A percentile compares a stretch with the other conserved stretches of the same genome.
Evolutionary conservation across 2,329 filamentous ascomycete species (phyloP).

Genomic region (Grosmannia clavigera): DNA sequence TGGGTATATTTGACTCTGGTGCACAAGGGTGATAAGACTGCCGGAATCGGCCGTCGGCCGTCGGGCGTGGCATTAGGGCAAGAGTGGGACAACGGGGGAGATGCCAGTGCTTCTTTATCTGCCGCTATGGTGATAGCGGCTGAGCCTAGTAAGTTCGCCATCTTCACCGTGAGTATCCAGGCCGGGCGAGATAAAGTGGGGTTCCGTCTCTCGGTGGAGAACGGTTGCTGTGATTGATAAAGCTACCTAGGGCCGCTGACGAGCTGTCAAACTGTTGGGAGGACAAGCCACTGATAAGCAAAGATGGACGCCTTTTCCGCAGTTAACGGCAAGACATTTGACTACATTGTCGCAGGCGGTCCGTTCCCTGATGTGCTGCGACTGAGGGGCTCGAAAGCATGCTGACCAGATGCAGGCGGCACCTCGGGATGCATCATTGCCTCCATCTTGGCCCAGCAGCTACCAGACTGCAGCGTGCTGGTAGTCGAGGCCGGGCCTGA

Average conservation of each 20-base stretch:
- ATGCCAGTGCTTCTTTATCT: background rate
- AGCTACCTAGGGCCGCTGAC: background rate
- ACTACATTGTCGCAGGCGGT: slow-evolving; percentile 4
- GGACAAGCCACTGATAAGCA: background rate
- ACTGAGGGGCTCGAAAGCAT: too few relatives aligned
- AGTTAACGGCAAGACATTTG: background rate
- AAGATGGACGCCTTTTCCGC: background rate
- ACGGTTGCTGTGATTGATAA: background rate
- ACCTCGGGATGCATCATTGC: slow-evolving; percentile 1
- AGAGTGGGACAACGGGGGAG: background rate
- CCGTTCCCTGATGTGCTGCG: background rate
- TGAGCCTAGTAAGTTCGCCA: background rate
- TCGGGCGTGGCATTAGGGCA: background rate
- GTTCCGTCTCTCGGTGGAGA: background rate
- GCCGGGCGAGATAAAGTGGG: background rate
- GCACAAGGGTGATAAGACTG: background rate
- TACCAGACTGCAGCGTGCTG: background rate
- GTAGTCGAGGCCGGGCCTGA: slow-evolving; percentile 2
- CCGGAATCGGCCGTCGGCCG: background rate
- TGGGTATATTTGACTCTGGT: background rate
- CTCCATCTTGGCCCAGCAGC: background rate
- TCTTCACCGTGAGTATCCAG: background rate
- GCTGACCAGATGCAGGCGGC: background rate
- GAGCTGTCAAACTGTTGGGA: background rate
- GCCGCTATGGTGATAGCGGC: background rate